These are phyloP conservation scores for Amaranthus palmeri DNA, from an alignment of 148 eudicot genomes.

Conservation along the genomic window DNA sequence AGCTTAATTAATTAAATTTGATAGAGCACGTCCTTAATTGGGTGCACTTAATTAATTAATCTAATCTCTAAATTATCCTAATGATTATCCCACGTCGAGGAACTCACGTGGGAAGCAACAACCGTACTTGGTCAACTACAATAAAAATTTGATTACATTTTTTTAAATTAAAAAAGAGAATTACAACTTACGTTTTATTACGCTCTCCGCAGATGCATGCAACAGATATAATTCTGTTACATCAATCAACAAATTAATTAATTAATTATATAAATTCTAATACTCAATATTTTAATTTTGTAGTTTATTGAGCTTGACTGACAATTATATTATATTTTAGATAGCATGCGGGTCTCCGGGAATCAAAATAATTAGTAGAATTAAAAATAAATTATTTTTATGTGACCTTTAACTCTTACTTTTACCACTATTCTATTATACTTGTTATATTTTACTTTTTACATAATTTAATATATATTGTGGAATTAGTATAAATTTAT, in stretches of 20 bases:
- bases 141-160: neutral
- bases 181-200: too few relatives aligned
- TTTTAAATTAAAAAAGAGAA: neutral
- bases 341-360: conserved; percentile 8
- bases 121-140: neutral
- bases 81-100: conserved; percentile 16
- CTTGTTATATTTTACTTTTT: too few relatives aligned
- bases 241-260: neutral
- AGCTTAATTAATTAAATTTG: too few relatives aligned
- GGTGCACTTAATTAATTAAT: neutral
- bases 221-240: neutral
- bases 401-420: too few relatives aligned
- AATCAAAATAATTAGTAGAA: neutral
- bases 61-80: neutral
- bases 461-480: too few relatives aligned
- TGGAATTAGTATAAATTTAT: too few relatives aligned
- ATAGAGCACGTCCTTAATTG: neutral
- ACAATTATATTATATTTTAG: neutral
- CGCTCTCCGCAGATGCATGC: conserved; percentile 2
- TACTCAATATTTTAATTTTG: neutral
- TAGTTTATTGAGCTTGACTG: neutral
- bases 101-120: conserved; percentile 13
- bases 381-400: too few relatives aligned
- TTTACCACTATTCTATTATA: too few relatives aligned
- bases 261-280: too few relatives aligned